Conservation (phyloP, 176 grass and related monocot genomes). For the Zea mays region Zm-B73-REFERENCE-NAM-5.0 NC_050101.1:117473501-117474000, state of each 20-base stretch:
- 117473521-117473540: constrained; percentile 96
- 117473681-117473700: constrained; percentile 96
- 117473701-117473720: constrained; percentile 87
- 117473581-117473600: constrained; percentile 96
- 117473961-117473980: constrained; percentile 30
- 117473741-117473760: constrained; percentile 88
- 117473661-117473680: constrained; percentile 86
- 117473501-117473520: constrained; percentile 91
- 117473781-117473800: constrained; percentile 84
- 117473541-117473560: constrained; percentile 87
- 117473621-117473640: constrained; percentile 95
- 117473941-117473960: neutral
- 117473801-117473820: constrained; percentile 88
- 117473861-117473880: constrained; percentile 23
- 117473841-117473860: neutral
- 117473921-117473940: constrained; percentile 24
- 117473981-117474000: neutral
- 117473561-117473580: constrained; percentile 85
- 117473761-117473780: constrained; percentile 92
- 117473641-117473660: constrained; percentile 75
- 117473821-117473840: constrained; percentile 57
- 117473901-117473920: constrained; percentile 33
- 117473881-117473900: constrained; percentile 10
- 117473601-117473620: constrained; percentile 89
- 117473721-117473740: constrained; percentile 89